Conservation (phyloP, 345 rosid species). For the Populus simonii region DNA sequence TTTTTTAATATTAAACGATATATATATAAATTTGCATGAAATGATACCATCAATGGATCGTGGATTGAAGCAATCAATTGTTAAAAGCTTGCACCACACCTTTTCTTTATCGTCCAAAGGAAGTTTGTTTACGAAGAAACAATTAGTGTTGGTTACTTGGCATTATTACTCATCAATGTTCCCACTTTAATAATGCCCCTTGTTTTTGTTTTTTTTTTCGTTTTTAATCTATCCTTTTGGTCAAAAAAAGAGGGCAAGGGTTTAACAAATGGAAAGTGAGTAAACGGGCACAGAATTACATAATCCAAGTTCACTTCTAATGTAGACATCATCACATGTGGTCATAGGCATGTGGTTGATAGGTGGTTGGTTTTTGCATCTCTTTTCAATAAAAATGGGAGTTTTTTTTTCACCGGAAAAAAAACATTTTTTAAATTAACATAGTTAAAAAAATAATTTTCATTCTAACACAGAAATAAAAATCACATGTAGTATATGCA, state of each 20-base stretch:
- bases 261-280: background rate
- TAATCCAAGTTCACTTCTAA: background rate
- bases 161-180: background rate
- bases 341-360: too few species aligned
- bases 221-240: too few species aligned
- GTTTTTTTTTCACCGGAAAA: background rate
- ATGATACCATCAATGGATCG: background rate
- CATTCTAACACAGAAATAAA: too few species aligned
- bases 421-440: too few species aligned
- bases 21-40: background rate
- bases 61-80: background rate
- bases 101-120: background rate
- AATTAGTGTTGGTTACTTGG: background rate
- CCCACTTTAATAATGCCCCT: background rate
- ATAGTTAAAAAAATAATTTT: too few species aligned
- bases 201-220: too few species aligned
- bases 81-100: background rate
- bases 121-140: background rate
- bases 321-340: background rate
- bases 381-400: background rate
- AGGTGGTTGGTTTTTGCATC: background rate
- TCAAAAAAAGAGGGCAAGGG: background rate
- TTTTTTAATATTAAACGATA: too few species aligned
- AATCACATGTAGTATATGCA: too few species aligned
- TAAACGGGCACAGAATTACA: background rate